A percentile compares a stretch with the other conserved stretches of the same genome.
Conservation (phyloP, 768 basidiomycete genomes). For the Fibroporia radiculosa region DNA sequence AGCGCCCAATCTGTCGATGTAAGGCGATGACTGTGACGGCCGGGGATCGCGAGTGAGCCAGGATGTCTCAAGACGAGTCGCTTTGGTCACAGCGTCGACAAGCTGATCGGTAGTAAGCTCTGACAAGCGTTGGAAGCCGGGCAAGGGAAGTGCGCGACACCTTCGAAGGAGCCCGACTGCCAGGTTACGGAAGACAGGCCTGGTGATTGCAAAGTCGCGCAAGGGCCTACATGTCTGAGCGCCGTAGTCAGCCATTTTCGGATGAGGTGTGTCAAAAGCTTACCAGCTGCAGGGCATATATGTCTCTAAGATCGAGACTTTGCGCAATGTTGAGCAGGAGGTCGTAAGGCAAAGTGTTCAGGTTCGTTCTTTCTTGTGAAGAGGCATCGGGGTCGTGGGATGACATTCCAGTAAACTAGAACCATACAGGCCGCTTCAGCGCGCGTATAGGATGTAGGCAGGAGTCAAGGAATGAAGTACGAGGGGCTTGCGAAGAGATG, state of each 20-base stretch:
- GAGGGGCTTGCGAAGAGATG: too few relatives aligned
- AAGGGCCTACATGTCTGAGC: constrained; percentile 55
- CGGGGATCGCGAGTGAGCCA: constrained; percentile 55
- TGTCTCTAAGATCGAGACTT: constrained; percentile 52
- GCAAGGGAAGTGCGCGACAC: constrained; percentile 61
- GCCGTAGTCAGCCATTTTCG: neutral
- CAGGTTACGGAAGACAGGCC: constrained; percentile 61
- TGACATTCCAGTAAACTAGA: too few relatives aligned
- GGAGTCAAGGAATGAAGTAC: too few relatives aligned
- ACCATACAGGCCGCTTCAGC: too few relatives aligned
- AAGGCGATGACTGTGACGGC: constrained; percentile 32
- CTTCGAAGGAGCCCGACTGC: constrained; percentile 54
- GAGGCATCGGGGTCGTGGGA: too few relatives aligned
- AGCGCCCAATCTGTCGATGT: constrained; percentile 14
- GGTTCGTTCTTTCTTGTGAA: constrained; percentile 22
- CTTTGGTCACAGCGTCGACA: constrained; percentile 55
- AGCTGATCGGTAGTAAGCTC: constrained; percentile 59
- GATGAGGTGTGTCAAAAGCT: constrained; percentile 21
- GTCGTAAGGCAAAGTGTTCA: constrained; percentile 56
- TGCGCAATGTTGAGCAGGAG: constrained; percentile 59
- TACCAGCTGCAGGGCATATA: constrained; percentile 55
- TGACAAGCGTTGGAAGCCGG: constrained; percentile 59
- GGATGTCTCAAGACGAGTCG: constrained; percentile 49
- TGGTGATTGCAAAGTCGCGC: constrained; percentile 51
- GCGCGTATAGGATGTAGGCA: too few relatives aligned